phyloP scores from a whole-genome alignment of 371 early-diverging fungal genomes.

The Mucor saturninus region DNA sequence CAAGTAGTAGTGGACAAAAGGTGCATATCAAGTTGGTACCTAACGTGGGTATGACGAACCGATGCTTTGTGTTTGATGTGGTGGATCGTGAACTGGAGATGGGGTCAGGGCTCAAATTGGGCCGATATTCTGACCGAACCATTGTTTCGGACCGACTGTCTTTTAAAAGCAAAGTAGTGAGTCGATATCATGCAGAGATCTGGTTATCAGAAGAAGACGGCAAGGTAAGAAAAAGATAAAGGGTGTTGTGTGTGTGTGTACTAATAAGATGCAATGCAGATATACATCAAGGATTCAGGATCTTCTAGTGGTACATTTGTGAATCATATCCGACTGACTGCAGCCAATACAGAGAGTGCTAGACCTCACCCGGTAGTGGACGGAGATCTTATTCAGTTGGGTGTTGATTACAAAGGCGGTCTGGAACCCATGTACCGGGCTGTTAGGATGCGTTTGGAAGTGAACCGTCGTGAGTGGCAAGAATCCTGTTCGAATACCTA shows the following conservation, averaged over 20 bases:
- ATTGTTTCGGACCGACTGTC: conserved; percentile 66
- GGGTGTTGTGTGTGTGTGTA: too few species aligned
- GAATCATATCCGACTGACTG: conserved; percentile 82
- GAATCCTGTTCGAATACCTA: conserved; percentile 35
- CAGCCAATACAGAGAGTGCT: conserved; percentile 72
- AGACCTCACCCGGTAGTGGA: conserved; percentile 75
- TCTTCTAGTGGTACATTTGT: conserved; percentile 91
- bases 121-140: conserved; percentile 78
- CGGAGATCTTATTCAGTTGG: conserved; percentile 87
- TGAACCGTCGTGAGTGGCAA: conserved; percentile 65
- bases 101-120: conserved; percentile 69
- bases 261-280: conserved; percentile 32
- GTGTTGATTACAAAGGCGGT: conserved; percentile 92
- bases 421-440: conserved; percentile 77
- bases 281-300: conserved; percentile 83
- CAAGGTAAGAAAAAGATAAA: conserved; percentile 40
- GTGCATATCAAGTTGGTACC: conserved; percentile 71
- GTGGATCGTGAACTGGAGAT: conserved; percentile 71
- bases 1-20: conserved; percentile 3
- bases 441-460: conserved; percentile 82
- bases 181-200: conserved; percentile 79
- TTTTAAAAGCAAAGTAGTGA: conserved; percentile 81
- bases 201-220: conserved; percentile 58
- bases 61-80: conserved; percentile 78
- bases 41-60: conserved; percentile 62